Evolutionary conservation across 2,329 filamentous ascomycete genomes (phyloP).

Genomic region (Penicillium sclerotigenum): DNA sequence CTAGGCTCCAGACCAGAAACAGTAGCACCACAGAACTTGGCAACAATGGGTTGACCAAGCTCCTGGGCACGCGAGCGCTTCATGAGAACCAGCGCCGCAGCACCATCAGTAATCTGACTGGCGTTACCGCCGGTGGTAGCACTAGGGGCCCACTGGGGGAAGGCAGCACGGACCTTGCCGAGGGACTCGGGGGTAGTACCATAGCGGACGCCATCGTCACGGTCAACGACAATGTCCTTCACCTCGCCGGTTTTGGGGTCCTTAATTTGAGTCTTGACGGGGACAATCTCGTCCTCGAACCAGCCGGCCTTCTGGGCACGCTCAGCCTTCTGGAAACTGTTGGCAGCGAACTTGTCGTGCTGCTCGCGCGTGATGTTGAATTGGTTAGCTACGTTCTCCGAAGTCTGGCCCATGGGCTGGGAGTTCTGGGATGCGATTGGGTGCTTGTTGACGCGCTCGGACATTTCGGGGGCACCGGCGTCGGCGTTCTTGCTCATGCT

Average conservation of each 20-base stretch:
- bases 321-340: constrained; percentile 79
- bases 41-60: constrained; percentile 78
- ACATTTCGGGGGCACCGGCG: constrained; percentile 77
- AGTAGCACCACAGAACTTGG: constrained; percentile 81
- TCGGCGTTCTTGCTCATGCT: constrained; percentile 89
- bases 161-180: constrained; percentile 79
- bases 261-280: constrained; percentile 75
- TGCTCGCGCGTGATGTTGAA: constrained; percentile 63
- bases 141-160: constrained; percentile 70
- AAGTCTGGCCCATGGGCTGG: constrained; percentile 87
- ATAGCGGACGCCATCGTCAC: constrained; percentile 79
- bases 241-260: constrained; percentile 84
- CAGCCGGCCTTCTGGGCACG: constrained; percentile 77
- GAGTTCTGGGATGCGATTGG: constrained; percentile 83
- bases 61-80: constrained; percentile 79
- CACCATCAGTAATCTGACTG: constrained; percentile 86
- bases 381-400: constrained; percentile 87
- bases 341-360: constrained; percentile 82
- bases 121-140: constrained; percentile 91
- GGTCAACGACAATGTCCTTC: constrained; percentile 71
- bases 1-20: constrained; percentile 82
- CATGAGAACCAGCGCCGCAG: constrained; percentile 89
- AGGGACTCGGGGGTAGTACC: constrained; percentile 80
- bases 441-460: constrained; percentile 70
- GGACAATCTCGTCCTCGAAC: constrained; percentile 82